Evolutionary conservation across 495 filamentous ascomycete species (phyloP).

Genomic region (Hypomontagnella monticulosa): DNA sequence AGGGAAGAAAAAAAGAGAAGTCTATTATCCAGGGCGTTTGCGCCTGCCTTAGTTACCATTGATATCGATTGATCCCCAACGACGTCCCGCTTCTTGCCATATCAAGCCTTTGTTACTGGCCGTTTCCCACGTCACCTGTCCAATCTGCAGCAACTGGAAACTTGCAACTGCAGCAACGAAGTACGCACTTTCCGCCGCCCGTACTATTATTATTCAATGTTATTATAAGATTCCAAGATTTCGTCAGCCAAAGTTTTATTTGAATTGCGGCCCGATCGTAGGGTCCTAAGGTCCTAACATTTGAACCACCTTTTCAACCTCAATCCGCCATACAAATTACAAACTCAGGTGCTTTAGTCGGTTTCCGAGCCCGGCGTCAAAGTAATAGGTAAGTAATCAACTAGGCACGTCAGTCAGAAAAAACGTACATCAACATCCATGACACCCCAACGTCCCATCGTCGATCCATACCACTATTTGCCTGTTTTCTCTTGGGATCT

Average conservation of each 20-base stretch:
- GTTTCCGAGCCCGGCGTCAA: conserved; percentile 15
- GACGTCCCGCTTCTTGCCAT: conserved; percentile 7
- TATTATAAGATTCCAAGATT: conserved; percentile 16
- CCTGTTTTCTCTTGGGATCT: conserved; percentile 12
- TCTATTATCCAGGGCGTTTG: conserved; percentile 2
- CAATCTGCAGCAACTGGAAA: conserved; percentile 21
- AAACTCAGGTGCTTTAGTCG: conserved; percentile 3
- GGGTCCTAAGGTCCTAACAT: conserved; percentile 15
- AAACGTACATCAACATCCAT: conserved; percentile 30
- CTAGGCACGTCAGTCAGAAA: conserved; percentile 25
- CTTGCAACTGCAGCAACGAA: conserved; percentile 13
- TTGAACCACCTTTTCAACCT: background rate
- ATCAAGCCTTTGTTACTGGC: conserved; percentile 28
- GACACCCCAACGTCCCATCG: conserved; percentile 26
- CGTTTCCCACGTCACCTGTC: conserved; percentile 29
- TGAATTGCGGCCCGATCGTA: conserved; percentile 37
- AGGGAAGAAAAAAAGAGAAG: background rate
- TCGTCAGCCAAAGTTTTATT: conserved; percentile 11
- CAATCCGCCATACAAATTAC: conserved; percentile 9
- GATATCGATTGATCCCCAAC: background rate
- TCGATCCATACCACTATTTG: conserved; percentile 33
- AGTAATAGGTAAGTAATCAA: conserved; percentile 26
- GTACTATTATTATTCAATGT: conserved; percentile 1
- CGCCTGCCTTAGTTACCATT: background rate
- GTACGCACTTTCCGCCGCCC: conserved; percentile 9